phyloP scores from a whole-genome alignment of 768 basidiomycete genomes.

The Heimioporus sp. region DNA sequence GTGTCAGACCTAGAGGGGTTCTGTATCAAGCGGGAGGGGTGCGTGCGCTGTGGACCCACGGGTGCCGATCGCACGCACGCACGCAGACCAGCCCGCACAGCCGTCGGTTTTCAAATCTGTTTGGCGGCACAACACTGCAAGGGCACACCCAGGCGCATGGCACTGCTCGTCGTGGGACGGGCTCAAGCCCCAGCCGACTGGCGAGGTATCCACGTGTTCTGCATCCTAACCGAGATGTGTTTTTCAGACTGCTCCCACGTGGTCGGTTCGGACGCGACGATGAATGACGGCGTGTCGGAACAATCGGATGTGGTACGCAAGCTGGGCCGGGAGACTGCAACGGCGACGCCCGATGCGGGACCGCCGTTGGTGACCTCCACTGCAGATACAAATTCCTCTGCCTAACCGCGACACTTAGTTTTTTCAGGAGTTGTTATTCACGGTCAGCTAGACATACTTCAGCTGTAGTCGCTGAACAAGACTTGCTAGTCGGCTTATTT shows the following conservation, averaged over 20 bases:
- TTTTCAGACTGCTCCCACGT: neutral
- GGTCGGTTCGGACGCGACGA: constrained; percentile 36
- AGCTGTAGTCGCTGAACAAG: constrained; percentile 82
- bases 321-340: constrained; percentile 29
- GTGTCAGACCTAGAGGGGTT: constrained; percentile 48
- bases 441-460: constrained; percentile 71
- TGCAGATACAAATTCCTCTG: too few species aligned
- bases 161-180: constrained; percentile 41
- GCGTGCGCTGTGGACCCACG: constrained; percentile 6
- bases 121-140: constrained; percentile 84
- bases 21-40: constrained; percentile 88
- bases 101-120: constrained; percentile 82
- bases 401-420: neutral
- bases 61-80: too few species aligned
- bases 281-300: constrained; percentile 17
- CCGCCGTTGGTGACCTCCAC: constrained; percentile 73
- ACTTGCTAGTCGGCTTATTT: constrained; percentile 56
- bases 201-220: neutral
- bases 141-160: constrained; percentile 69
- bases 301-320: constrained; percentile 31
- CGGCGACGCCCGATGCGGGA: constrained; percentile 45
- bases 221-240: too few species aligned
- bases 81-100: constrained; percentile 82
- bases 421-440: neutral
- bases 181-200: constrained; percentile 2